Conservation (phyloP, 257 asterid genomes). For the Ophiorrhiza pumila region DNA sequence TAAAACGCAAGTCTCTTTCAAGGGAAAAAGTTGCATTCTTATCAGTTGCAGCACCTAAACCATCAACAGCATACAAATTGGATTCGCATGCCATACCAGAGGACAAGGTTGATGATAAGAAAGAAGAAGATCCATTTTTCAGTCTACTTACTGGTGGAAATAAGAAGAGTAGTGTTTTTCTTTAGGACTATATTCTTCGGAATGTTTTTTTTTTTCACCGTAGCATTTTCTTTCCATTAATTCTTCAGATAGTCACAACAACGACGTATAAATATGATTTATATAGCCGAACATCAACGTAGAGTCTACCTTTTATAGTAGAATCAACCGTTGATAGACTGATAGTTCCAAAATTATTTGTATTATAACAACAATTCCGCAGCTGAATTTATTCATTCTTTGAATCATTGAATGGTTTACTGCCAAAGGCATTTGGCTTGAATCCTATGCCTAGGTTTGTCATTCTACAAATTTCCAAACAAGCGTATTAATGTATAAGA, state of each 20-base stretch:
- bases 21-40: constrained; percentile 66
- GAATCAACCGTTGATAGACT: too few species aligned
- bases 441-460: too few species aligned
- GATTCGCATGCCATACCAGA: constrained; percentile 20
- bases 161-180: constrained; percentile 31
- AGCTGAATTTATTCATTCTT: too few species aligned
- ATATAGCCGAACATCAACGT: too few species aligned
- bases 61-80: constrained; percentile 31
- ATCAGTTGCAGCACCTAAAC: constrained; percentile 44
- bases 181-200: constrained; percentile 4
- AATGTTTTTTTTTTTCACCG: not conserved
- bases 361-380: too few species aligned
- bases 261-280: too few species aligned
- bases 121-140: constrained; percentile 52
- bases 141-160: constrained; percentile 49
- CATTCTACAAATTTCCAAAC: too few species aligned
- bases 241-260: not conserved
- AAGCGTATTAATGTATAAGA: too few species aligned
- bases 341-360: too few species aligned
- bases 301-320: too few species aligned
- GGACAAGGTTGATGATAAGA: constrained; percentile 30
- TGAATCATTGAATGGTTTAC: too few species aligned
- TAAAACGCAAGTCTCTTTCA: constrained; percentile 26
- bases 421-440: too few species aligned
- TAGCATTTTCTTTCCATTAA: not conserved